These are phyloP conservation scores for Leccinum truebloodii DNA, from an alignment of 768 basidiomycete genomes.

Conservation along the genomic window DNA sequence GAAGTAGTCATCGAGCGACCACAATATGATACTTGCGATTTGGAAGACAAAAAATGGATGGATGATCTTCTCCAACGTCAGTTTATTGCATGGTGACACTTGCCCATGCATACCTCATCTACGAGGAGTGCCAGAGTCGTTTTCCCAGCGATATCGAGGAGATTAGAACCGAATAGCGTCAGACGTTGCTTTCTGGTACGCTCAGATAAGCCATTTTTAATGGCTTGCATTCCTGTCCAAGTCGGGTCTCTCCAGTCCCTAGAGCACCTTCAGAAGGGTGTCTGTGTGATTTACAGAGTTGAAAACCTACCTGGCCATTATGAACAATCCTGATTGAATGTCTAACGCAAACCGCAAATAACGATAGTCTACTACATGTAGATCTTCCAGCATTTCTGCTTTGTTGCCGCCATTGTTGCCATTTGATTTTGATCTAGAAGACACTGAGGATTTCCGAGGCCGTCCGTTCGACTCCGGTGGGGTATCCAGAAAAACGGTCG, in stretches of 20 bases:
- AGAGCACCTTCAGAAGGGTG: slow-evolving; percentile 7
- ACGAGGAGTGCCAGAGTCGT: slow-evolving; percentile 74
- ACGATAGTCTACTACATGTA: slow-evolving; percentile 85
- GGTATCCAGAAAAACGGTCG: slow-evolving; percentile 69
- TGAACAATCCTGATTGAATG: slow-evolving; percentile 78
- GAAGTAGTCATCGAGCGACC: slow-evolving; percentile 94
- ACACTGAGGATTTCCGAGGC: slow-evolving; percentile 20
- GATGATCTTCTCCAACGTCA: slow-evolving; percentile 57
- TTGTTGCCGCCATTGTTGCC: slow-evolving; percentile 33
- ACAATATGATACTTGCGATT: slow-evolving; percentile 90
- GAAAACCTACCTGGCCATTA: slow-evolving; percentile 66
- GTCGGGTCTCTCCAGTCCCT: slow-evolving; percentile 90
- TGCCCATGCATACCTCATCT: slow-evolving; percentile 70
- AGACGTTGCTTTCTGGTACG: slow-evolving; percentile 61
- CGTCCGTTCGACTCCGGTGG: slow-evolving; percentile 33
- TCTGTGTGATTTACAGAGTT: not conserved
- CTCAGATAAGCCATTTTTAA: slow-evolving; percentile 64
- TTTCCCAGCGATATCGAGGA: slow-evolving; percentile 90
- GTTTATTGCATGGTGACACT: not conserved
- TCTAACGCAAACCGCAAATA: slow-evolving; percentile 91
- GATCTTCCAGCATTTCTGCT: slow-evolving; percentile 43
- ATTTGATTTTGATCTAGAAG: slow-evolving; percentile 33
- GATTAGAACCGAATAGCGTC: slow-evolving; percentile 78
- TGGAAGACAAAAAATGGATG: slow-evolving; percentile 99
- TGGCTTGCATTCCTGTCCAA: slow-evolving; percentile 62